Evolutionary conservation across 202 grass and related monocot species (phyloP).

Genomic region (Zoysia matrella): DNA sequence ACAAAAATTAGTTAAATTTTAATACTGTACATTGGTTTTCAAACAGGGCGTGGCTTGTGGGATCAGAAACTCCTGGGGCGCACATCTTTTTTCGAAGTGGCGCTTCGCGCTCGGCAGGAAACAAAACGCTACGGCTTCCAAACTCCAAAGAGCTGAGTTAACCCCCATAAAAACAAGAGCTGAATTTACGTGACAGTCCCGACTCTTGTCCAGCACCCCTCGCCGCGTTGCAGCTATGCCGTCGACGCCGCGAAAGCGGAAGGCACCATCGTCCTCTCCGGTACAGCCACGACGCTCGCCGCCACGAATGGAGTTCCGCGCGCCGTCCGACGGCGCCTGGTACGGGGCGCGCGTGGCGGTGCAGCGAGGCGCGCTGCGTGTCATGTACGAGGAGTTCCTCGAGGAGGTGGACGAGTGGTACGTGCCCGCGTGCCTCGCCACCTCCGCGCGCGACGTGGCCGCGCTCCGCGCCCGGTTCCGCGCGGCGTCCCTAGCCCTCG

Average conservation of each 20-base stretch:
- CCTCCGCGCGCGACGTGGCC: constrained; percentile 6
- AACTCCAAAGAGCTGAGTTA: no score
- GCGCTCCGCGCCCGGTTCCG: constrained; percentile 52
- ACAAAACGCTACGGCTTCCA: no score
- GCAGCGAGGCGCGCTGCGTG: constrained; percentile 42
- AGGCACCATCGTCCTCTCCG: neutral
- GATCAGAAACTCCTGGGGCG: no score
- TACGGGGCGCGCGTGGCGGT: constrained; percentile 40
- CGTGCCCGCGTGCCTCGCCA: constrained; percentile 23
- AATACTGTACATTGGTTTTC: no score
- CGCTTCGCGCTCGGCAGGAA: no score
- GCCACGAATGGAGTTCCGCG: constrained; percentile 36
- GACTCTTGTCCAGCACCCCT: neutral
- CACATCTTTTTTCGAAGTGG: no score
- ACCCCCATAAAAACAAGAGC: no score
- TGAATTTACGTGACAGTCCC: neutral
- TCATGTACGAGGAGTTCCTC: constrained; percentile 53
- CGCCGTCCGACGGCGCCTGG: constrained; percentile 48
- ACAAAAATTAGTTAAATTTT: no score
- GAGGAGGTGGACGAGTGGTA: constrained; percentile 53
- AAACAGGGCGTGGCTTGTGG: no score
- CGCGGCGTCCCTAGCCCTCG: neutral
- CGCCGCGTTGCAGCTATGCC: neutral
- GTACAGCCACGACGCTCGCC: neutral
- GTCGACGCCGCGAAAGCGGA: constrained; percentile 10